Evolutionary conservation across 352 stramenopile genomes (phyloP), one percentile per base, ranked within the genome.

Genomic region (Detonula confervacea): DNA sequence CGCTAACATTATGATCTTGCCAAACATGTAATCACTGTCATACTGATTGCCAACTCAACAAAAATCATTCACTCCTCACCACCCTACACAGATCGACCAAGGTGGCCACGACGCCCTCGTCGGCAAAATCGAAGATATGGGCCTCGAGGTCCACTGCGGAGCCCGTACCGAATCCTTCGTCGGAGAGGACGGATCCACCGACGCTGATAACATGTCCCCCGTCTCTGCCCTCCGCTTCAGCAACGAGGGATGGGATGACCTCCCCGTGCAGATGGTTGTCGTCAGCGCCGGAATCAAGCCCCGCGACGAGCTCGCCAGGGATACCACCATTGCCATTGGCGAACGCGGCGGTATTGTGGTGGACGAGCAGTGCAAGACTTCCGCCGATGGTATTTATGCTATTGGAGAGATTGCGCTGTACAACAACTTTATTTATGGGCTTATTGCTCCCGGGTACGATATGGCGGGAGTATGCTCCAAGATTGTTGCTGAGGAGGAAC

Each of bases 181-280:
- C 22, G 86, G 86, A 18, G 39, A 70, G 24, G 85, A 92, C 67
- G 86, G 86, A 35, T 83, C 83, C 33, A 91, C 81, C 16, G 87
- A 95, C 74, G 74, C 87, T 30, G 83, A 94, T 12, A 90, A 83
- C 9, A 89, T 91, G 7, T 83, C 81, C 8, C 88, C 84, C 8
- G 93, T 97, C 6, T 73, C 84, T 18, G 90, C 90, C 1, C 73
- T 97, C 5, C 72, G 87, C 37, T 97, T 97, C 74, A 93, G 83
- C 2, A 95, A 96, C 64, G 94, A 96, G 30, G 88, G 70, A 18
- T 95, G 90, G 90, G 90, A 95, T 25, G 81, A 90, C 51, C 83
- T 96, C 18, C 91, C 95, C 47, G 94, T 98, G 25, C 95, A 96
- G 77, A 97, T 98, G 92, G 84, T 98, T 54, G 91, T 98, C 39